Percentiles rank a stretch among this genome's conserved stretches.
phyloP scores from a whole-genome alignment of 1,284 basidiomycete species.

The Puccinia brachypodii region DNA sequence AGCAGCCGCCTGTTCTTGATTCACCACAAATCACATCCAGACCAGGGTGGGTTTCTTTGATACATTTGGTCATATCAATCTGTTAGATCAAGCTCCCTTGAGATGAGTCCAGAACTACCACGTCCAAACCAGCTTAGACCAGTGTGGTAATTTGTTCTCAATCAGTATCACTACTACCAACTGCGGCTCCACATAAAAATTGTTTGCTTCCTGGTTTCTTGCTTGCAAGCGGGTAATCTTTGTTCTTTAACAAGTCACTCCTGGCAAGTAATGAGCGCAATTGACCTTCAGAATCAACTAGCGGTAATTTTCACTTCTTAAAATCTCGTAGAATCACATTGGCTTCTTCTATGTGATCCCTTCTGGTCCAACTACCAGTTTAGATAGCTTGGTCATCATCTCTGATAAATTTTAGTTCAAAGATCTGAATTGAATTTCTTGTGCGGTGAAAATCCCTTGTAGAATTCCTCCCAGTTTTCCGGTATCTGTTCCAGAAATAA shows the following conservation, averaged over 20 bases:
- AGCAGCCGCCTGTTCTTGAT: slow-evolving; percentile 90
- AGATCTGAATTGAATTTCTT: slow-evolving; percentile 91
- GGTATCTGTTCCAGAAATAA: slow-evolving; percentile 66
- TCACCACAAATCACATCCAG: slow-evolving; percentile 93
- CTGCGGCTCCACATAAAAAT: slow-evolving; percentile 93
- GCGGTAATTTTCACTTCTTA: slow-evolving; percentile 97
- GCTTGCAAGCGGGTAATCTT: slow-evolving; percentile 91
- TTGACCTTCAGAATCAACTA: slow-evolving; percentile 72
- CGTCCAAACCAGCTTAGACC: slow-evolving; percentile 91
- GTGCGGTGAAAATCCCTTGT: slow-evolving; percentile 92
- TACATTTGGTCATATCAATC: slow-evolving; percentile 92
- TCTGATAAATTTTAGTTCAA: slow-evolving; percentile 68
- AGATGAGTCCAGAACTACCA: slow-evolving; percentile 91
- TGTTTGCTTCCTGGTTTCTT: slow-evolving; percentile 92
- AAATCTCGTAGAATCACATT: slow-evolving; percentile 92
- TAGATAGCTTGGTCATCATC: slow-evolving; percentile 77
- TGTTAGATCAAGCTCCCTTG: slow-evolving; percentile 96
- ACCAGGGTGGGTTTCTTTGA: slow-evolving; percentile 79
- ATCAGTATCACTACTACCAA: slow-evolving; percentile 89
- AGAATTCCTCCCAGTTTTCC: slow-evolving; percentile 86
- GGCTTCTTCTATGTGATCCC: slow-evolving; percentile 84
- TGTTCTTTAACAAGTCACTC: slow-evolving; percentile 96
- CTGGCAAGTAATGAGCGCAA: slow-evolving; percentile 87
- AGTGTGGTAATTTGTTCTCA: slow-evolving; percentile 79
- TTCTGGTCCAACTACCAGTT: slow-evolving; percentile 74